Conservation (phyloP, 1,284 basidiomycete genomes). For the Apiotrichum porosum region DNA sequence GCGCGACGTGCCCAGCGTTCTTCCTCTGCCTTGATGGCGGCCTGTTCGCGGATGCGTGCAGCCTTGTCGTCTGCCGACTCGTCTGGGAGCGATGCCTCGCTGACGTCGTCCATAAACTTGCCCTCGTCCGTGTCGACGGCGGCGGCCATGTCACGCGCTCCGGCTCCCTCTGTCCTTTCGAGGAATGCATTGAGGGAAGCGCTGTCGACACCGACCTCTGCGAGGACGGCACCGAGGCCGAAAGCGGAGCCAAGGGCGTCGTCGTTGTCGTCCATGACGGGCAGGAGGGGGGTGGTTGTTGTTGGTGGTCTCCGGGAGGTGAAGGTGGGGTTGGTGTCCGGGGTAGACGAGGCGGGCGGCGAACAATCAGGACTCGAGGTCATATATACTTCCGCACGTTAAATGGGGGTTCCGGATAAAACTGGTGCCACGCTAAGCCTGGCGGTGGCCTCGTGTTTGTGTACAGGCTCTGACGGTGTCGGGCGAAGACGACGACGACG, state of each 20-base stretch:
- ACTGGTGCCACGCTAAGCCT: too few species aligned
- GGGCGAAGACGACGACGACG: too few species aligned
- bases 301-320: background rate
- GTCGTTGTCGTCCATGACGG: conserved; percentile 23
- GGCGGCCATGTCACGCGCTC: conserved; percentile 35
- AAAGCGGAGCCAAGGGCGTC: conserved; percentile 32
- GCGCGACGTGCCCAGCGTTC: conserved; percentile 32
- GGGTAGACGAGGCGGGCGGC: background rate
- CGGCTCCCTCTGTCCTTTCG: conserved; percentile 17
- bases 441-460: too few species aligned
- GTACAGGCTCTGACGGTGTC: too few species aligned
- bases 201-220: conserved; percentile 32
- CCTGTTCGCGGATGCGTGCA: conserved; percentile 22
- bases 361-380: background rate
- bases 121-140: conserved; percentile 29
- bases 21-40: conserved; percentile 31
- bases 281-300: background rate
- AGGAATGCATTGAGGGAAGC: conserved; percentile 28
- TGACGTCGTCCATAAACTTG: conserved; percentile 49
- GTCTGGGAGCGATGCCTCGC: conserved; percentile 30
- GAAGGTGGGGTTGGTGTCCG: background rate
- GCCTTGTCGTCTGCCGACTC: conserved; percentile 25
- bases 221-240: conserved; percentile 34
- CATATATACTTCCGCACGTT: too few species aligned
- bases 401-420: too few species aligned